Base-by-base conservation (phyloP, 1,284 basidiomycete species). In the Cutaneotrichosporon sp. region DNA sequence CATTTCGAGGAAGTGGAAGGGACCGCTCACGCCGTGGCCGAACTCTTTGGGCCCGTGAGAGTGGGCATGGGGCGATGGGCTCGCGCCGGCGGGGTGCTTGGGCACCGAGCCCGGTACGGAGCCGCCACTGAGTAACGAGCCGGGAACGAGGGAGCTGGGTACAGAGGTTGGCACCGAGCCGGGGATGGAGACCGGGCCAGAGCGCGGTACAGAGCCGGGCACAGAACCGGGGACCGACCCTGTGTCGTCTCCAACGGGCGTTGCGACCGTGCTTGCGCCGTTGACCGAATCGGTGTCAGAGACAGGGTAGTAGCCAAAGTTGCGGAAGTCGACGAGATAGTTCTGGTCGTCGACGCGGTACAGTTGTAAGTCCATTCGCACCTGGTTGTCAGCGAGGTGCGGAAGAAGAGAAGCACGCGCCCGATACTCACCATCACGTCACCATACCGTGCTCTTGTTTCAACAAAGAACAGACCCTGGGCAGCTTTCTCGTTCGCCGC, bases 281-380 rank as follows among this genome's bases (percentile, higher is more conserved):
- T 79, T 83, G 82, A 83, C 17, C 76, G 79, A 7, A 7, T 41
- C 34, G 4, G 57, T 57, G 81, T 53, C 52, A 38, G 27, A n/a
- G 24, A 65, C 80, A 78, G 61, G 64, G 74, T 92, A 92, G 56
- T 93, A 90, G 65, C 90, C 90, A 69, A 97, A 88, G 77, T 97
- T 94, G 64, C 96, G 84, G 77, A 99, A 98, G 71, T 98, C 94
- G 57, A 98, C 96, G 27, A 98, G 82, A 75, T 97, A 98, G 76
- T 97, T 97, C 70, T 87, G 84, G 31, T 86, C 85, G 72, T 98
- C 94, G 24, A 97, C 90, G 78, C 89, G 87, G 73, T 97, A 98
- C 39, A 97, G 80, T 65, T 97, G 92, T 3, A 98, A 80, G 75
- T 97, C 96, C 93, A 97, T 97, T 24, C 94, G 81, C 8, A 92